Base-by-base conservation (phyloP, 2,329 filamentous ascomycete species). In the Cyclaneusma minus region DNA sequence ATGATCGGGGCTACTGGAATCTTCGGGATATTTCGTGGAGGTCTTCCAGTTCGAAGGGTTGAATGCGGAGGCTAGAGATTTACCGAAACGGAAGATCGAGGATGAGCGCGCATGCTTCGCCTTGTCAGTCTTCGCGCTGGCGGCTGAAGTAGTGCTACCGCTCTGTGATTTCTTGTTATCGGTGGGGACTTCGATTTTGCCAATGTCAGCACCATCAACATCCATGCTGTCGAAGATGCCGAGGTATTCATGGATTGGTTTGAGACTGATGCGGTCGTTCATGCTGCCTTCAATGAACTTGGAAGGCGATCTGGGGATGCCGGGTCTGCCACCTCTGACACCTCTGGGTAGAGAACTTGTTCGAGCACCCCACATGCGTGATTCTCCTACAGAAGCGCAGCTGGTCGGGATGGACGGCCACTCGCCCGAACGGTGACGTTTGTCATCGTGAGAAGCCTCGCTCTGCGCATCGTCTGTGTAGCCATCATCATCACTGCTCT, bases 231-330 rank as follows among this genome's bases (percentile, higher is more conserved):
- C 24, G n/a, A 28, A 22, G 7, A 14, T 13, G 16, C 32, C 44
- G 6, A 45, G 29, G 19, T 43, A 49, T 21, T 38, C 29, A 17
- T 28, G 25, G 7, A 45, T 45, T 15, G 82, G 82, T 32, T 62
- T 66, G 31, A 69, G 64, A 43, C 78, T 85, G 16, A 68, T 60
- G 36, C 79, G 72, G 50, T 91, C 81, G 43, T 75, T 82, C 80
- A 93, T 87, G 42, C 77, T 87, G 21, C 78, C 84, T 52, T 93
- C 84, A 19, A 66, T 50, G 37, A 77, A 77, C 29, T 54, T 75
- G 42, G 64, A 91, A 59, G 52, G 70, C 47, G 55, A 68, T 57
- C 38, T 52, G 33, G 54, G 46, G 32, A 52, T 46, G 33, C 46
- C 16, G 32, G 42, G 45, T 25, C 36, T 38, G 5, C 21, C 16